Evolutionary conservation across 345 rosid species (phyloP), one percentile per base, ranked within the genome.

Genomic region (Syzygium aqueum): DNA sequence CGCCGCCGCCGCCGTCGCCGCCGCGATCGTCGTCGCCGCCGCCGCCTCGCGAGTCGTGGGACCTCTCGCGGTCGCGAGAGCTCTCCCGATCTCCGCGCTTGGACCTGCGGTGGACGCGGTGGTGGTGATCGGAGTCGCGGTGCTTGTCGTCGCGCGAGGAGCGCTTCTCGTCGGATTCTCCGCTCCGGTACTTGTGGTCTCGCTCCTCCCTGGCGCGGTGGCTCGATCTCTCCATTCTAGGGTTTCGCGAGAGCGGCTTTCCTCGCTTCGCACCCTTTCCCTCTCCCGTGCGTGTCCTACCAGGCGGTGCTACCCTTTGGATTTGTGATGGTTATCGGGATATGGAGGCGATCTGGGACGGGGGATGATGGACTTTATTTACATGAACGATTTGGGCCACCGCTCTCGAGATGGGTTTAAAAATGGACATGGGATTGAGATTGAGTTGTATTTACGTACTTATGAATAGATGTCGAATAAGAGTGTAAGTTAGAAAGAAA

Each of bases 121-220:
- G 90, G 51, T 43, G 87, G 59, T 40, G 88, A 61, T 92, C 92
- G 84, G 92, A 88, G 73, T 95, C 95, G 37, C 94, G 93, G 84
- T 91, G 90, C 90, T 90, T 93, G 28, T 91, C 93, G 85, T 93
- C 94, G 10, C 89, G 90, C 40, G 87, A 77, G 52, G 87, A 86
- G 28, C 85, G 89, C 50, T 85, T 51, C 11, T 90, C 90, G 16
- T 93, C 92, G 54, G 87, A 54, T 46, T 87, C 85, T 27, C 88
- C 57, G 88, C 77, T 56, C 14, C 88, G 85, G 65, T 84, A 49
- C 85, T 11, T 53, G 85, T 84, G 85, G 63, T 53, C 61, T 14
- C 85, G 8, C 28, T 84, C 85, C 37, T 52, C 85, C 7, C 85
- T 54, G 85, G 49, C 1, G 63, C 63, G 63, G 54, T 30, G 50